Evolutionary conservation across 805 yeast genomes (phyloP).

Genomic region (Candida pini): DNA sequence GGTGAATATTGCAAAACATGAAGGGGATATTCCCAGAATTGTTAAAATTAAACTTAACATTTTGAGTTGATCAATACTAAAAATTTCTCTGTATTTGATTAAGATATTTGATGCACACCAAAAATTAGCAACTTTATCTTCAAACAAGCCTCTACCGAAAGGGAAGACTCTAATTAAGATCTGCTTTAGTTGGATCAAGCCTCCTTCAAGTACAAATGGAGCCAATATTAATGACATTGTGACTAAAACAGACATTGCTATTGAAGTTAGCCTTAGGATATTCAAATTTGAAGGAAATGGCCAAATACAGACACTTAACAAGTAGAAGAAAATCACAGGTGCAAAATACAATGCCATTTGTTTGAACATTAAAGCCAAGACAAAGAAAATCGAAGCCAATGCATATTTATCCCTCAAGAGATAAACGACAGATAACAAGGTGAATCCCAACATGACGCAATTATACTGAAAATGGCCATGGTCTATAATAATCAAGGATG

Average conservation of each 20-base stretch:
- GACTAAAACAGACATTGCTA: slow-evolving; percentile 58
- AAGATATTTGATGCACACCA: slow-evolving; percentile 92
- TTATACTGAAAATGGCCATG: slow-evolving; percentile 98
- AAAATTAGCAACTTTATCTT: slow-evolving; percentile 94
- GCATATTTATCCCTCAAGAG: slow-evolving; percentile 58
- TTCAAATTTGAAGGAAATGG: slow-evolving; percentile 34
- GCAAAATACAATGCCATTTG: slow-evolving; percentile 95
- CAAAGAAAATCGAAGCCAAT: slow-evolving; percentile 71
- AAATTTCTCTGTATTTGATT: slow-evolving; percentile 58
- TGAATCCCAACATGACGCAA: slow-evolving; percentile 87
- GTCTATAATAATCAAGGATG: slow-evolving; percentile 76
- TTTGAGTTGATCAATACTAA: slow-evolving; percentile 55
- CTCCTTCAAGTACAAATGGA: slow-evolving; percentile 55
- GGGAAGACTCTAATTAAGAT: slow-evolving; percentile 75
- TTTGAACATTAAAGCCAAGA: slow-evolving; percentile 74
- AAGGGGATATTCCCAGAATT: slow-evolving; percentile 46
- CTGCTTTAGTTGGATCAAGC: slow-evolving; percentile 47
- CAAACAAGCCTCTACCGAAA: slow-evolving; percentile 88
- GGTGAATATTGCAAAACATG: slow-evolving; percentile 45
- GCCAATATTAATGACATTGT: slow-evolving; percentile 46
- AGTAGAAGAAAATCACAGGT: slow-evolving; percentile 78
- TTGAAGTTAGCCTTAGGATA: slow-evolving; percentile 49
- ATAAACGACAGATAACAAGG: slow-evolving; percentile 61
- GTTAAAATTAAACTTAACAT: slow-evolving; percentile 51
- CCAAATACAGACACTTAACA: slow-evolving; percentile 50